These are phyloP conservation scores for Ceratocystis ficicola DNA, from an alignment of 2,329 filamentous ascomycete genomes.

Conservation along the genomic window DNA sequence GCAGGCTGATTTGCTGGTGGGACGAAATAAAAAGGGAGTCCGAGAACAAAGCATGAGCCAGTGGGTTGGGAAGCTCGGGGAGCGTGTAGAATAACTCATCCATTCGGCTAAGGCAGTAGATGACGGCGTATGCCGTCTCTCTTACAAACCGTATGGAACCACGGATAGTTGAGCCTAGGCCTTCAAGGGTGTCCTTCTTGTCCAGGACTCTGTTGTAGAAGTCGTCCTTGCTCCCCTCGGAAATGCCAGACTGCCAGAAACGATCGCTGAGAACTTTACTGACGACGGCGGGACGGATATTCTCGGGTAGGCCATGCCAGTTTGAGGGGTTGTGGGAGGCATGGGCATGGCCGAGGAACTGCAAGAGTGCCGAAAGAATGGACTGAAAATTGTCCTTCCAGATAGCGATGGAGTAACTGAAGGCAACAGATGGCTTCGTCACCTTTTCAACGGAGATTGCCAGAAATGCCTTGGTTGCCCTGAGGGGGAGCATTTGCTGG, in stretches of 20 bases:
- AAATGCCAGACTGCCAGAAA: conserved; percentile 98
- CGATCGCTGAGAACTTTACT: conserved; percentile 78
- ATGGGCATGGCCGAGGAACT: conserved; percentile 80
- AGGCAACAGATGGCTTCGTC: conserved; percentile 58
- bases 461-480: conserved; percentile 83
- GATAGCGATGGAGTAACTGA: conserved; percentile 63
- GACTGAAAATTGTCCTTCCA: conserved; percentile 74
- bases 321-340: conserved; percentile 78
- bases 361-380: conserved; percentile 75
- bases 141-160: conserved; percentile 80
- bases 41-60: conserved; percentile 73
- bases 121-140: conserved; percentile 85
- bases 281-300: conserved; percentile 60
- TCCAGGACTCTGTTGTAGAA: conserved; percentile 87
- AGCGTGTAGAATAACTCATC: conserved; percentile 88
- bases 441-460: conserved; percentile 84
- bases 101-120: conserved; percentile 84
- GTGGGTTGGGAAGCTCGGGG: conserved; percentile 63
- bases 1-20: conserved; percentile 85
- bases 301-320: conserved; percentile 64
- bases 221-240: conserved; percentile 86
- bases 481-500: conserved; percentile 63
- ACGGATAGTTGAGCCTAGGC: conserved; percentile 83
- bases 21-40: conserved; percentile 74
- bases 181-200: conserved; percentile 81